phyloP scores from a whole-genome alignment of 306 rosid species.

The Luffa acutangula region DNA sequence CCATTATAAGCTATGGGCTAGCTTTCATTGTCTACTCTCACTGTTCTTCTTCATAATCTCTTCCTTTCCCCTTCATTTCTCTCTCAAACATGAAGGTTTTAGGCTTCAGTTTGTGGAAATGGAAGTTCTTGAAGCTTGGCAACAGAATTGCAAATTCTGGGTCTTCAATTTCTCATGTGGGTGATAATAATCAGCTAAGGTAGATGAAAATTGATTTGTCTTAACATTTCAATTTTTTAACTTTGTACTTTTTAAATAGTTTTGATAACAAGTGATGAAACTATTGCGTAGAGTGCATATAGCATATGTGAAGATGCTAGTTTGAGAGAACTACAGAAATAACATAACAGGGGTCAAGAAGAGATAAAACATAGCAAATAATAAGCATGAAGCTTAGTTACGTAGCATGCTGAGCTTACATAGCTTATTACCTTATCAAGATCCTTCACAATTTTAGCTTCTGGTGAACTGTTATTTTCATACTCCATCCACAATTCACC shows the following conservation, averaged over 20 bases:
- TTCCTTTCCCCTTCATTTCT: background rate
- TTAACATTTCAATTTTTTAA: background rate
- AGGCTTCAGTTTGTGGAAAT: conserved; percentile 26
- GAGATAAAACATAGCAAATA: background rate
- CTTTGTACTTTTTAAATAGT: background rate
- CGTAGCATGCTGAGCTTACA: conserved; percentile 6
- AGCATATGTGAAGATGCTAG: background rate
- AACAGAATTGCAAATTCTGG: conserved; percentile 29
- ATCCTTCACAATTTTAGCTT: conserved; percentile 90
- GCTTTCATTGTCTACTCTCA: background rate
- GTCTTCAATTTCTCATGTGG: conserved; percentile 38
- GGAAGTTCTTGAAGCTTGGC: conserved; percentile 29
- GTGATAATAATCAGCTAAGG: conserved; percentile 1
- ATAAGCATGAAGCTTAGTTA: background rate
- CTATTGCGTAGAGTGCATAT: background rate
- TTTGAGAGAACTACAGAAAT: background rate
- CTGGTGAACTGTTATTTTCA: conserved; percentile 63
- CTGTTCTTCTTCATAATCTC: background rate
- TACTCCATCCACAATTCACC: conserved; percentile 80
- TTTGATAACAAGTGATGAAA: background rate
- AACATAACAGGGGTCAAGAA: background rate
- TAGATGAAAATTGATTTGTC: background rate
- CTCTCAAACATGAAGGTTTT: conserved; percentile 30
- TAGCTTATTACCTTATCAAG: conserved; percentile 55
- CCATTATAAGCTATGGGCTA: background rate